Percentiles rank a stretch among this genome's conserved stretches.
Conservation (phyloP, 192 early-diverging fungal genomes). For the Coemansia sp. region DNA sequence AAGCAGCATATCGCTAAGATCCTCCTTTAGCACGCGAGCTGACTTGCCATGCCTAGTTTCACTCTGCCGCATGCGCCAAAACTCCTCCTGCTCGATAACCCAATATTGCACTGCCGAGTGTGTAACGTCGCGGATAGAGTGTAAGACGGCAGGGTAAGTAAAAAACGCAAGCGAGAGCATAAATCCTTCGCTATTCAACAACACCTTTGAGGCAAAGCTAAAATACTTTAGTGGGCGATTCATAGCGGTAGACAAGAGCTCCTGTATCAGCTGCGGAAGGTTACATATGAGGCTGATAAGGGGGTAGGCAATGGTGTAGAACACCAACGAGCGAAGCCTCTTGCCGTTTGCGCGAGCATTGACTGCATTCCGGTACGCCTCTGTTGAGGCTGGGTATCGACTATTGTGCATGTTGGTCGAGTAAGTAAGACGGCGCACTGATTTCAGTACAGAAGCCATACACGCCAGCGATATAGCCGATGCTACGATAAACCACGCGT, state of each 20-base stretch:
- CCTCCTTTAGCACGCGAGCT: not conserved
- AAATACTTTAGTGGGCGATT: slow-evolving; percentile 25
- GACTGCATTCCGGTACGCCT: slow-evolving; percentile 46
- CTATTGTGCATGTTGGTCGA: slow-evolving; percentile 23
- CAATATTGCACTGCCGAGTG: slow-evolving; percentile 51
- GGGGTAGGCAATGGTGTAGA: slow-evolving; percentile 53
- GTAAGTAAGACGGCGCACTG: slow-evolving; percentile 37
- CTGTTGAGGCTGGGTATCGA: slow-evolving; percentile 23
- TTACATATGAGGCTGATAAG: slow-evolving; percentile 50
- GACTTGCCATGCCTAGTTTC: slow-evolving; percentile 12
- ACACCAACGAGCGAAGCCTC: slow-evolving; percentile 47
- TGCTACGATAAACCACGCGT: slow-evolving; percentile 52
- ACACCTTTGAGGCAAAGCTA: slow-evolving; percentile 13
- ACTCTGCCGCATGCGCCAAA: slow-evolving; percentile 31
- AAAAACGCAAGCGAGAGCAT: slow-evolving; percentile 47
- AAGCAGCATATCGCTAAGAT: slow-evolving; percentile 4
- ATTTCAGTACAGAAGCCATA: slow-evolving; percentile 45
- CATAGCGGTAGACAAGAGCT: slow-evolving; percentile 35
- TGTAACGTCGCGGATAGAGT: slow-evolving; percentile 49
- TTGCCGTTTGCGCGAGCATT: slow-evolving; percentile 56
- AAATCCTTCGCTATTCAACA: slow-evolving; percentile 46
- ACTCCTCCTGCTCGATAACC: slow-evolving; percentile 57
- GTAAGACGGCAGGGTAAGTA: slow-evolving; percentile 45
- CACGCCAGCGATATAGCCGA: slow-evolving; percentile 43
- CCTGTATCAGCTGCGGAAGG: slow-evolving; percentile 41